phyloP scores from a whole-genome alignment of 2,329 filamentous ascomycete genomes.

The Verticillium klebahnii region DNA sequence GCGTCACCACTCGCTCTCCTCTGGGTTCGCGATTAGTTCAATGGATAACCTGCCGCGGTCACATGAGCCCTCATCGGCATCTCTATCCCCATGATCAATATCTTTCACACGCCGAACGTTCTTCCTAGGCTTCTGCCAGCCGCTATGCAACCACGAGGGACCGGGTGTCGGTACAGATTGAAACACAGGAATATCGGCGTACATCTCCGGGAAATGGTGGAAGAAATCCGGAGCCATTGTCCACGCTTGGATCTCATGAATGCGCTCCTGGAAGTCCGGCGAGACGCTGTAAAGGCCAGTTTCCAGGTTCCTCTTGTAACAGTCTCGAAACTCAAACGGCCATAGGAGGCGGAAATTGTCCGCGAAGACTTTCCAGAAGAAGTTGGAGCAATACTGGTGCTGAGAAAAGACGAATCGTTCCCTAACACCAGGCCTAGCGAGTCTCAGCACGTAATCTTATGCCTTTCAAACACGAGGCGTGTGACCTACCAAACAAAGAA shows the following conservation, averaged over 20 bases:
- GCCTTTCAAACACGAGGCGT: background rate
- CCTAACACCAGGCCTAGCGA: constrained; percentile 18
- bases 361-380: constrained; percentile 20
- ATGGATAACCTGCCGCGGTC: background rate
- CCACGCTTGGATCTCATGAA: constrained; percentile 21
- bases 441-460: background rate
- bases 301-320: constrained; percentile 18
- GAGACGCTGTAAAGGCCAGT: constrained; percentile 15
- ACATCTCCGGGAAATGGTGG: constrained; percentile 17
- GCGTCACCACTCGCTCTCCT: too few species aligned
- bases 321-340: constrained; percentile 18
- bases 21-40: too few species aligned
- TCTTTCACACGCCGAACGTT: background rate
- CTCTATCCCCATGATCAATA: background rate
- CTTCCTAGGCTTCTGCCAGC: background rate
- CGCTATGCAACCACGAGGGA: background rate
- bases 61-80: background rate
- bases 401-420: constrained; percentile 22
- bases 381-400: constrained; percentile 23
- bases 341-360: constrained; percentile 17
- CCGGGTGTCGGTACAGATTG: background rate
- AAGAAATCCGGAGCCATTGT: constrained; percentile 23
- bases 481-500: constrained; percentile 21
- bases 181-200: background rate
- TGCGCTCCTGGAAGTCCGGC: constrained; percentile 16